A percentile compares a stretch with the other conserved stretches of the same genome.
Evolutionary conservation across 352 stramenopile genomes (phyloP).

Genomic region (Thalassiosira exigua): DNA sequence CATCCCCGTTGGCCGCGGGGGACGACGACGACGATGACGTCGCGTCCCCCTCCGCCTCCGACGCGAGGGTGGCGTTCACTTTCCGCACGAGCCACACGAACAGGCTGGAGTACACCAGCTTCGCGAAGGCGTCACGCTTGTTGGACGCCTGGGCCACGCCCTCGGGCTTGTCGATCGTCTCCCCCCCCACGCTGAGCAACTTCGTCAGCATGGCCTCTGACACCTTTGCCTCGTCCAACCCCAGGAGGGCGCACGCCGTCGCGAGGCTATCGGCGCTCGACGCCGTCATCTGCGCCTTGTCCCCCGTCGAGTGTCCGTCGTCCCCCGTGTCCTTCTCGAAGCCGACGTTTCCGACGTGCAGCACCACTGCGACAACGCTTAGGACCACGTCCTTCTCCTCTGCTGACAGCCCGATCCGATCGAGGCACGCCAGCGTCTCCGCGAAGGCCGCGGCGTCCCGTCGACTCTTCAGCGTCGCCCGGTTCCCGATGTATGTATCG

Average conservation of each 20-base stretch:
- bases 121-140: slow-evolving; percentile 93
- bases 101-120: slow-evolving; percentile 95
- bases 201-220: slow-evolving; percentile 82
- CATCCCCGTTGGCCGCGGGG: neutral
- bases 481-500: slow-evolving; percentile 78
- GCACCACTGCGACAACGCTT: slow-evolving; percentile 90
- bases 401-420: slow-evolving; percentile 68
- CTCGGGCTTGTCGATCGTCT: slow-evolving; percentile 82
- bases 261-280: slow-evolving; percentile 59
- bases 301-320: slow-evolving; percentile 84
- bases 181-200: slow-evolving; percentile 74
- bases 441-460: slow-evolving; percentile 66
- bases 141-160: slow-evolving; percentile 77
- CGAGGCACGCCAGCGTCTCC: slow-evolving; percentile 79
- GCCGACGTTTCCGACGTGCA: slow-evolving; percentile 96
- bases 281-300: slow-evolving; percentile 67
- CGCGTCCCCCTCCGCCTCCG: slow-evolving; percentile 28
- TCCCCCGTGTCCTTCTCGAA: slow-evolving; percentile 91
- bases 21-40: too few species aligned
- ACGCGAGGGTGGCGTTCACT: slow-evolving; percentile 85
- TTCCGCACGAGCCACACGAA: slow-evolving; percentile 97
- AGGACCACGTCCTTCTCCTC: slow-evolving; percentile 88
- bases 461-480: slow-evolving; percentile 53
- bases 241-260: slow-evolving; percentile 78
- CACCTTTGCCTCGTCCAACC: slow-evolving; percentile 73